Conservation (phyloP, 331 rosid species). For the Erythrophleum ivorense region DNA sequence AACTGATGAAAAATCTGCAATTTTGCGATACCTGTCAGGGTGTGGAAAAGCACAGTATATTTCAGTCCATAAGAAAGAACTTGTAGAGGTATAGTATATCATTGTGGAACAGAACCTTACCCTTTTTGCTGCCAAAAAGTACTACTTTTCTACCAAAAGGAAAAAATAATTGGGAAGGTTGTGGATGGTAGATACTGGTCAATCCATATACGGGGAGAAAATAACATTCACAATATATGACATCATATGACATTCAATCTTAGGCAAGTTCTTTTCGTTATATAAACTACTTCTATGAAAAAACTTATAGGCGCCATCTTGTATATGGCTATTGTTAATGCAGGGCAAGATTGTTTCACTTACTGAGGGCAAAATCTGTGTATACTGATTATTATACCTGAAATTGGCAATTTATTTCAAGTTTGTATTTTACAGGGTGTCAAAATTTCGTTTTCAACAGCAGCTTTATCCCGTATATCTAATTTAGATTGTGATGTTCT, state of each 20-base stretch:
- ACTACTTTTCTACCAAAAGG: neutral
- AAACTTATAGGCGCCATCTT: neutral
- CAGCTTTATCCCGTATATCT: constrained; percentile 58
- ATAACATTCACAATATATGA: no score
- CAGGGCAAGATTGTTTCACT: constrained; percentile 16
- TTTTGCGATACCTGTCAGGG: constrained; percentile 68
- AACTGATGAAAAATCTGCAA: constrained; percentile 61
- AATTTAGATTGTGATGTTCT: constrained; percentile 73
- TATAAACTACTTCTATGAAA: neutral
- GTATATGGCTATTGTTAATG: constrained; percentile 5
- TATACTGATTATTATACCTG: constrained; percentile 16
- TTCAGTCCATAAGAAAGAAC: constrained; percentile 53
- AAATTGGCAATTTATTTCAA: constrained; percentile 32
- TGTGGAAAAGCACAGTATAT: constrained; percentile 71
- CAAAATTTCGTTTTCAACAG: constrained; percentile 68
- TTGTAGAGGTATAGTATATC: constrained; percentile 64
- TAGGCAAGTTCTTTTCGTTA: neutral
- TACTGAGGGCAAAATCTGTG: neutral
- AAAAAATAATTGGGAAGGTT: neutral
- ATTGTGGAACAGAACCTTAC: neutral
- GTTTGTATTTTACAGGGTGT: constrained; percentile 66
- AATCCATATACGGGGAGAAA: neutral
- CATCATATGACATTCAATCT: constrained; percentile 2
- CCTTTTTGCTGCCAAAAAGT: constrained; percentile 9
- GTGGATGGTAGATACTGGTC: neutral